phyloP scores from a whole-genome alignment of 306 rosid species.

The Sicyos edulis region DNA sequence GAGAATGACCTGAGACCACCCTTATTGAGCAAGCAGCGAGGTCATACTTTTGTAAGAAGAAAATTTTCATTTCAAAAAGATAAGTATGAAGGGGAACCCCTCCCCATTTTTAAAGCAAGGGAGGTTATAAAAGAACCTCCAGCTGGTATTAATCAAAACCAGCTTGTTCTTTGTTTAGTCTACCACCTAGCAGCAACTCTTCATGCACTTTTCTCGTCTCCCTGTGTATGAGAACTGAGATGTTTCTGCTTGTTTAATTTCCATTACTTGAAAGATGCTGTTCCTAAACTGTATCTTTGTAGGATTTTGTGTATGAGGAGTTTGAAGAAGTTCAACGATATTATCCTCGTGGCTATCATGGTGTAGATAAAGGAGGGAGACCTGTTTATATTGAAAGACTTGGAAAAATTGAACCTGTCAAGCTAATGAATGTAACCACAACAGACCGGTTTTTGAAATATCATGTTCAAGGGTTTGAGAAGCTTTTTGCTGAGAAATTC shows the following conservation, averaged over 20 bases:
- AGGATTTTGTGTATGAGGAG: constrained; percentile 76
- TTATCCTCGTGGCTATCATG: constrained; percentile 95
- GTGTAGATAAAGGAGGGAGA: constrained; percentile 87
- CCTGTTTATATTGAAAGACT: constrained; percentile 93
- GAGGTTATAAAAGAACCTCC: background rate
- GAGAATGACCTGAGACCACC: constrained; percentile 19
- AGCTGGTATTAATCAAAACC: background rate
- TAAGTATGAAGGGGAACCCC: background rate
- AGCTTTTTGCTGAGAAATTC: constrained; percentile 70
- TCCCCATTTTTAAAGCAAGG: background rate
- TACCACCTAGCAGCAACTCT: constrained; percentile 11
- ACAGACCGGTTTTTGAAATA: constrained; percentile 77
- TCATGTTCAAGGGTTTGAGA: constrained; percentile 93
- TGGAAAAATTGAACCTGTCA: constrained; percentile 79
- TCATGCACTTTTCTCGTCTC: constrained; percentile 7
- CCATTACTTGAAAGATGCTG: constrained; percentile 24
- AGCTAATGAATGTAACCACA: constrained; percentile 78
- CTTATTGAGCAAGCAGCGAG: constrained; percentile 22
- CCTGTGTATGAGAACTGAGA: background rate
- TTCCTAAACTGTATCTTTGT: constrained; percentile 23
- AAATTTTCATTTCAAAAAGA: background rate
- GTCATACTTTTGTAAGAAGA: constrained; percentile 12
- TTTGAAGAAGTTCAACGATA: constrained; percentile 67
- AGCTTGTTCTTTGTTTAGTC: background rate
- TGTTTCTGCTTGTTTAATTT: constrained; percentile 21